Base-by-base conservation (phyloP, 2,329 filamentous ascomycete genomes). In the Ceratocystiopsis sp. region DNA sequence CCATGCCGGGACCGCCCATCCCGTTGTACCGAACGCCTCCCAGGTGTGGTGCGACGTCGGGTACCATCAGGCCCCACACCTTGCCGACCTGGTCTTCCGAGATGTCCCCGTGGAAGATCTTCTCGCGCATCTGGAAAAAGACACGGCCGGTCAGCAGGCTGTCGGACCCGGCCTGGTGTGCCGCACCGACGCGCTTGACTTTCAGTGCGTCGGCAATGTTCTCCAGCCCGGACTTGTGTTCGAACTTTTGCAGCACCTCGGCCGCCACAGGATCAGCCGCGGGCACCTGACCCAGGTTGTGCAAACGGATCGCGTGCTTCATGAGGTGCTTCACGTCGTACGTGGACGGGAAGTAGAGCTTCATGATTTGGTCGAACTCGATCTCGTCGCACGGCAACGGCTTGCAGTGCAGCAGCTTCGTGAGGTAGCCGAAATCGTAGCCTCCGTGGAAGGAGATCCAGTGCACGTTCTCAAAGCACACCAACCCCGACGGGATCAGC, bases 401-500 rank as follows among this genome's bases (percentile, higher is more conserved):
- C 51, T 78, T 73, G 61, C 83, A 83, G 45, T 84, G 80, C 59
- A 98, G 78, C 45, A 95, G 78, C 64, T 98, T 98, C 56, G 93
- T 87, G 39, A 98, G 69, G 56, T 96, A 96, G 40, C 87, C 91
- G 61, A 98, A 96, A 64, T 98, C 91, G 62, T 98, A 98, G 47
- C 89, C 91, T 25, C 85, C 91, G 60, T 98, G 91, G 63, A 96
- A 96, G 4, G 85, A 93, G 50, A 98, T 84, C 91, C 91, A 98
- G 58, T 85, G 80, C 44, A 95, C 83, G 45, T 93, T 78, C 35
- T 91, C 79, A 50, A 84, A 77, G 54, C 91, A 80, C 13, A 93
- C 85, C 38, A 98, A 71, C 10, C 91, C 91, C 2, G 91, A 96
- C 40, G 84, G 87, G 45, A 93, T 93, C 48, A 98, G 71, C 25